These are phyloP conservation scores for Paradendryphiella salina DNA, from an alignment of 2,329 filamentous ascomycete genomes.

Conservation along the genomic window DNA sequence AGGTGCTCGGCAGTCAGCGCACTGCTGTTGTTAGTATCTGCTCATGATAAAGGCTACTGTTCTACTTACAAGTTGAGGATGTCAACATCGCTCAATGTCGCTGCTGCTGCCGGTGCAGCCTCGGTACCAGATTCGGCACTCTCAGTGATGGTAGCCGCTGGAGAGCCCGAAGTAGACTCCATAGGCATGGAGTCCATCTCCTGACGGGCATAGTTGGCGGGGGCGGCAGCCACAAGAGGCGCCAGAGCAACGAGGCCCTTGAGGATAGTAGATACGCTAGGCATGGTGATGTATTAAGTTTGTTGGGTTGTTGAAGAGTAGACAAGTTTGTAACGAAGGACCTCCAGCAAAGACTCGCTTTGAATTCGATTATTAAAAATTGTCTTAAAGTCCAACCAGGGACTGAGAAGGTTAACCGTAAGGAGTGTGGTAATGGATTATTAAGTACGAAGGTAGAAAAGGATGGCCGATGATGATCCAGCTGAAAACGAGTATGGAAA, in stretches of 20 bases:
- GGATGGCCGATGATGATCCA: constrained; percentile 43
- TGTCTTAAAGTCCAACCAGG: constrained; percentile 47
- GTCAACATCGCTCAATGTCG: constrained; percentile 54
- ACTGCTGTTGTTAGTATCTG: constrained; percentile 50
- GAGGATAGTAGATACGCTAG: constrained; percentile 43
- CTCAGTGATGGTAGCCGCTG: constrained; percentile 11
- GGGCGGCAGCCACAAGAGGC: constrained; percentile 40
- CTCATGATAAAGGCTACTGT: constrained; percentile 16
- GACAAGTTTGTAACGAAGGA: constrained; percentile 30
- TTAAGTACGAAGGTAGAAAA: constrained; percentile 42
- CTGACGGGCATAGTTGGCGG: constrained; percentile 35
- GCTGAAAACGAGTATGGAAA: constrained; percentile 46
- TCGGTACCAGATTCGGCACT: constrained; percentile 23
- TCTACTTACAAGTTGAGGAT: constrained; percentile 58
- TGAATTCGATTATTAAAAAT: constrained; percentile 44
- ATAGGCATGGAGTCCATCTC: constrained; percentile 14
- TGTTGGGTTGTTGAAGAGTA: constrained; percentile 27
- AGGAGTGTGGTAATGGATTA: constrained; percentile 41
- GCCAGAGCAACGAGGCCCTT: constrained; percentile 43
- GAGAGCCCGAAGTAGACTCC: constrained; percentile 4
- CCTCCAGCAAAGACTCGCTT: constrained; percentile 47
- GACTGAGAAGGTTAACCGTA: constrained; percentile 45
- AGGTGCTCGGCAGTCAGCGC: constrained; percentile 75
- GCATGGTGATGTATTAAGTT: constrained; percentile 45
- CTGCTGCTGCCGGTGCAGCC: constrained; percentile 28